Base-by-base conservation (phyloP, 768 basidiomycete species). In the Austroboletus eburneus region DNA sequence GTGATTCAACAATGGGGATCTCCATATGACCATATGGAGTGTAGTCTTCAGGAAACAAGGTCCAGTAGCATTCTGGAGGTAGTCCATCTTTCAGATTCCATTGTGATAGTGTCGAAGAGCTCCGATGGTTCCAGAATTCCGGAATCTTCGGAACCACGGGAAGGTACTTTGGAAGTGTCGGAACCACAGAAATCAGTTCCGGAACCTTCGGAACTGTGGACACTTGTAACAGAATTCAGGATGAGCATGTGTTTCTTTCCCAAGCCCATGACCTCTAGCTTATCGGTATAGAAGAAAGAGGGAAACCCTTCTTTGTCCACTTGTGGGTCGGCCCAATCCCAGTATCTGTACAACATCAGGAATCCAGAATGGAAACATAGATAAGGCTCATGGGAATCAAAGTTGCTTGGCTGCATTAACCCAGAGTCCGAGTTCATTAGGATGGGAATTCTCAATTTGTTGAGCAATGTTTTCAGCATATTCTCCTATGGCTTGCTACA, bases 401-500 rank as follows among this genome's bases (percentile, higher is more conserved):
- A 64, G 43, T 30, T 61, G 42, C 25, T 57, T 52, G 12, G 63
- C 61, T 20, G 52, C 48, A 4, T 35, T 13, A 24, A 53, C 43
- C 62, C 56, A 64, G 20, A 30, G 27, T 5, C 57, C 60, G 9
- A 13, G 20, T 34, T 63, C 63, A 17, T 3, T 24, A 12, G 50
- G 54, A 30, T 61, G 43, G 3, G 45, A 27, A 30, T 48, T 51
- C 42, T 61, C 62, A 3, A 62, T 64, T 22, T 63, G 52, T 7
- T 49, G 48, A 9, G 62, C 61, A 37, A 65, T 42, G 24, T 54
- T 45, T 39, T 52, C 49, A 7, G 58, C 64, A 5, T 52, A 43
- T 25, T 63, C 52, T 41, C 64, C 62, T 10, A 64, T 55, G 2
- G 49, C 50, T 65, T 65, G 61, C 62, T 65, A 33, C 14, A 13